A percentile compares a stretch with the other conserved stretches of the same genome.
Conservation (phyloP, 2,329 filamentous ascomycete genomes). For the Sarocladium oryzae region DNA sequence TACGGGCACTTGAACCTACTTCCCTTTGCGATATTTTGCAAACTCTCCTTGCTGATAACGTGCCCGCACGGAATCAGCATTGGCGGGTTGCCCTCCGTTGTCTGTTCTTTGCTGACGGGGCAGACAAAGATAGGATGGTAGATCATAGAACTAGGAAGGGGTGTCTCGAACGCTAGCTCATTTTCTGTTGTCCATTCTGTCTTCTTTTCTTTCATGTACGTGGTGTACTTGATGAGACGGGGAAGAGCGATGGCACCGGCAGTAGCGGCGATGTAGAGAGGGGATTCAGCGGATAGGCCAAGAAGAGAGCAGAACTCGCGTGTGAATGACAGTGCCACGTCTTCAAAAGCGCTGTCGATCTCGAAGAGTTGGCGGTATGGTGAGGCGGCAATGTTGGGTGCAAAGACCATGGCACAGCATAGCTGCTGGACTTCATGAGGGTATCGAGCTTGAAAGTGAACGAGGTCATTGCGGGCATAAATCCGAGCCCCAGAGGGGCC, state of each 20-base stretch:
- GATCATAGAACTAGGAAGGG: conserved; percentile 52
- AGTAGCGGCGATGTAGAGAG: conserved; percentile 86
- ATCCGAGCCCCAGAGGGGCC: conserved; percentile 60
- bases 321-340: conserved; percentile 81
- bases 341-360: conserved; percentile 69
- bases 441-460: conserved; percentile 68
- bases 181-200: conserved; percentile 93
- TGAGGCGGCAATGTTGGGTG: conserved; percentile 64
- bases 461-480: conserved; percentile 72
- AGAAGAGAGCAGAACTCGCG: conserved; percentile 91
- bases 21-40: conserved; percentile 74
- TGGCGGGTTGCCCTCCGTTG: conserved; percentile 84
- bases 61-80: conserved; percentile 97
- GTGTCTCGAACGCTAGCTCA: conserved; percentile 76
- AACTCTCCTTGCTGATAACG: conserved; percentile 79
- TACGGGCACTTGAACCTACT: conserved; percentile 91
- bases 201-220: conserved; percentile 79
- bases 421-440: conserved; percentile 74
- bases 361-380: conserved; percentile 78
- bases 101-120: conserved; percentile 93
- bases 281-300: conserved; percentile 83
- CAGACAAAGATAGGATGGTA: conserved; percentile 98
- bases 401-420: conserved; percentile 73
- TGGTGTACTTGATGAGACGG: conserved; percentile 79
- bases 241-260: conserved; percentile 90